Evolutionary conservation across 2,329 filamentous ascomycete genomes (phyloP).

Genomic region (Aspergillus tamarii): DNA sequence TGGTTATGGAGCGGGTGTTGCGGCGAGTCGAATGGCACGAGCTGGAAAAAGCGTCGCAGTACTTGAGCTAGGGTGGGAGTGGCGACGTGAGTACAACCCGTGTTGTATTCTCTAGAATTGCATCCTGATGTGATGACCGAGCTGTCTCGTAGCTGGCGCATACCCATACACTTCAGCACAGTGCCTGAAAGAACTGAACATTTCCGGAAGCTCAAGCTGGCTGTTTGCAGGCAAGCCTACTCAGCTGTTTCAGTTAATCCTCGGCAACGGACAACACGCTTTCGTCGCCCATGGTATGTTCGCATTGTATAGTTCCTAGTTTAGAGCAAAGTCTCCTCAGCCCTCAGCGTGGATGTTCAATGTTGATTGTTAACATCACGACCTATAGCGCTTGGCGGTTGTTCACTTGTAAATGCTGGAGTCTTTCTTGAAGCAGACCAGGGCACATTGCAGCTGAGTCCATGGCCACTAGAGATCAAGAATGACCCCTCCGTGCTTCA

Average conservation of each 20-base stretch:
- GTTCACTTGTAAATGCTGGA: not conserved
- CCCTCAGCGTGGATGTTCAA: too few relatives aligned
- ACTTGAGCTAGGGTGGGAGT: slow-evolving; percentile 66
- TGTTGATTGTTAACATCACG: not conserved
- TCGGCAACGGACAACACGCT: not conserved
- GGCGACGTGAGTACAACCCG: slow-evolving; percentile 54
- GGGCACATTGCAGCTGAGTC: not conserved
- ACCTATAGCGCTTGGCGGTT: not conserved
- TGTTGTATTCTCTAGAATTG: not conserved
- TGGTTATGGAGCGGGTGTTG: slow-evolving; percentile 69
- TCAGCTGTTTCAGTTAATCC: not conserved
- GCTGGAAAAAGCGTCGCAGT: slow-evolving; percentile 64
- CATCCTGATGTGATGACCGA: not conserved
- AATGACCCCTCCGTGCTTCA: not conserved
- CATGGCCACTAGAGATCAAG: not conserved
- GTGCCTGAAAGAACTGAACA: not conserved
- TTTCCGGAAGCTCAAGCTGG: not conserved
- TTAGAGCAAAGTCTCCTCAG: too few relatives aligned
- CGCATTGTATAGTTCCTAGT: not conserved
- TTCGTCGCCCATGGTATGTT: not conserved
- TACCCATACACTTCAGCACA: not conserved
- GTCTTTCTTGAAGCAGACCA: not conserved
- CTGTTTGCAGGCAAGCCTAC: not conserved
- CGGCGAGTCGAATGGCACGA: slow-evolving; percentile 66
- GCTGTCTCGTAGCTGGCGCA: not conserved